Base-by-base conservation (phyloP, 371 early-diverging fungal genomes). In the Smittium culicis region DNA sequence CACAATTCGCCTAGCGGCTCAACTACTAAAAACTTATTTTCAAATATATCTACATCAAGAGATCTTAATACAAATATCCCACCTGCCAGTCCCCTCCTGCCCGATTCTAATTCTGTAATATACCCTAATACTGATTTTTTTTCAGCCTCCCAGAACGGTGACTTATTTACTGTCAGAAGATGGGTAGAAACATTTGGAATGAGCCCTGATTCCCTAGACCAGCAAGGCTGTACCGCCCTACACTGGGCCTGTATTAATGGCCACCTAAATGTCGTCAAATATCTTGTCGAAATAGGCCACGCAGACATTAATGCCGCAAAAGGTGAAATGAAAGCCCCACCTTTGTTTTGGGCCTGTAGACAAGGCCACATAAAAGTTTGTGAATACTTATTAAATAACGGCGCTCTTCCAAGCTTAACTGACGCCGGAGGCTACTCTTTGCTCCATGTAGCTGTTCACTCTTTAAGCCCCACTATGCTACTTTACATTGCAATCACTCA, bases 401-500 rank as follows among this genome's bases (percentile, higher is more conserved):
- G 93, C 20, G 95, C 94, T 2, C 75, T 92, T 69, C 83, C 88
- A 11, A 70, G 74, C 2, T 58, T 85, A 11, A 81, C 79, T 35
- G 97, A 96, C 69, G 84, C 83, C 0, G 91, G 90, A 73, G 95
- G 96, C 11, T 93, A 90, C 78, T 90, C 90, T 61, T 85, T 88
- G 0, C 79, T 97, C 28, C 97, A 97, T 72, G 81, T 94, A 0
- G 88, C 93, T 1, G 90, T 90, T n/a, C 95, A 96, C 66, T 88
- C 89, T 0, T 89, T 87, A 3, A 84, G 89, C 54, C 77, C 85
- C 0, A 78, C 91, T 77, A 76, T 93, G 65, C 80, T 90, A 1
- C 66, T 90, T 2, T 92, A 86, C 67, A 63, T 91, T 54, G 66
- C 91, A 1, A 73, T 66, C 29, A 54, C 71, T 3, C 77, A 73